These are phyloP conservation scores for Ceratocystis papillata DNA, from an alignment of 2,329 filamentous ascomycete genomes.

Conservation along the genomic window DNA sequence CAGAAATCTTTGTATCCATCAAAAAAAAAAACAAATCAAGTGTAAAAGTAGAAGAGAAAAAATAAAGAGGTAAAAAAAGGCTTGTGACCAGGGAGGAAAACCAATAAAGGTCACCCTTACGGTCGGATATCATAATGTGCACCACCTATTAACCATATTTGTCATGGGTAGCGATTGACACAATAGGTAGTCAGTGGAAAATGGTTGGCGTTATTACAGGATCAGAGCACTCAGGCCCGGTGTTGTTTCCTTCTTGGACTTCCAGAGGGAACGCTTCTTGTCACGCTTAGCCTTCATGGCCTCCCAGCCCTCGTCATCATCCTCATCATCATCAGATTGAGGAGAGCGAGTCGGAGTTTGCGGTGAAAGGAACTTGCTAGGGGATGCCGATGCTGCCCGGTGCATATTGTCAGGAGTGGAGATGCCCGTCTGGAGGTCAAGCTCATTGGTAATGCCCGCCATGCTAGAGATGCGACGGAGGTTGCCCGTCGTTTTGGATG, in stretches of 20 bases:
- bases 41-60: not conserved
- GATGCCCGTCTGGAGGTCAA: slow-evolving; percentile 9
- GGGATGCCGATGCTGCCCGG: slow-evolving; percentile 28
- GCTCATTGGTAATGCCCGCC: slow-evolving; percentile 26
- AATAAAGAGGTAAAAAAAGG: not conserved
- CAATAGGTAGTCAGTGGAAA: not conserved
- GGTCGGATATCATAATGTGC: slow-evolving; percentile 18
- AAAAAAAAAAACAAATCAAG: slow-evolving; percentile 6
- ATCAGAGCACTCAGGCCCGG: slow-evolving; percentile 42
- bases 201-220: slow-evolving; percentile 25
- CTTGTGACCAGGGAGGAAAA: not conserved
- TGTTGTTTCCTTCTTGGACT: slow-evolving; percentile 46
- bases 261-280: slow-evolving; percentile 57
- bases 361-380: slow-evolving; percentile 27
- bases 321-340: slow-evolving; percentile 43
- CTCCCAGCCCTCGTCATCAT: slow-evolving; percentile 58
- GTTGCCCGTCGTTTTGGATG: slow-evolving; percentile 27
- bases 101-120: not conserved
- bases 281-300: slow-evolving; percentile 60
- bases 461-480: slow-evolving; percentile 18
- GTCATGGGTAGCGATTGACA: not conserved
- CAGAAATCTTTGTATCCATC: slow-evolving; percentile 13
- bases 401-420: slow-evolving; percentile 36
- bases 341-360: slow-evolving; percentile 32
- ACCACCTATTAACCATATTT: not conserved